Evolutionary conservation across 73 alveolate genomes (phyloP).

Genomic region (Tetrahymena borealis): DNA sequence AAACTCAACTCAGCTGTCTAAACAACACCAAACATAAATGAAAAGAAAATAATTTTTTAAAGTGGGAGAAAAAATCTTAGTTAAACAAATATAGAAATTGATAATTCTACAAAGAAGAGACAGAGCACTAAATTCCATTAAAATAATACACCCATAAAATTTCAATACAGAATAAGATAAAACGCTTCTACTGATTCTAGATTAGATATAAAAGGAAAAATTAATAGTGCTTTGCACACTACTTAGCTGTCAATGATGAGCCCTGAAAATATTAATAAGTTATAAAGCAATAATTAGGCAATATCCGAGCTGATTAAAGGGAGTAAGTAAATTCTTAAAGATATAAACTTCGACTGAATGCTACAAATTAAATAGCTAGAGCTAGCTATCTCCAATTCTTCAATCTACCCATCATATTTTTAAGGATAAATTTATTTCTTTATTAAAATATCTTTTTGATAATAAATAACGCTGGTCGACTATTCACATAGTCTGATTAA

Average conservation of each 20-base stretch:
- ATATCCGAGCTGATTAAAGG: background rate
- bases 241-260: background rate
- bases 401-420: too few species aligned
- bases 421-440: too few species aligned
- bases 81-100: background rate
- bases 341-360: background rate
- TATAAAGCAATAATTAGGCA: background rate
- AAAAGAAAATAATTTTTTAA: background rate
- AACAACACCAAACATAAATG: background rate
- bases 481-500: too few species aligned
- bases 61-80: background rate
- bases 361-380: too few species aligned
- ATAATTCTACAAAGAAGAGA: background rate
- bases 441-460: too few species aligned
- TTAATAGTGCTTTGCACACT: background rate
- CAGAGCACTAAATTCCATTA: background rate
- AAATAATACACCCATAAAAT: background rate
- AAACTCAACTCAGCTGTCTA: background rate
- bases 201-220: background rate
- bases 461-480: too few species aligned
- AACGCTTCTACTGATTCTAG: background rate
- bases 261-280: background rate
- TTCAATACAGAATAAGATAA: background rate
- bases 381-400: too few species aligned
- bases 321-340: background rate